Conservation (phyloP, 306 rosid species). For the Senna siamea region DNA sequence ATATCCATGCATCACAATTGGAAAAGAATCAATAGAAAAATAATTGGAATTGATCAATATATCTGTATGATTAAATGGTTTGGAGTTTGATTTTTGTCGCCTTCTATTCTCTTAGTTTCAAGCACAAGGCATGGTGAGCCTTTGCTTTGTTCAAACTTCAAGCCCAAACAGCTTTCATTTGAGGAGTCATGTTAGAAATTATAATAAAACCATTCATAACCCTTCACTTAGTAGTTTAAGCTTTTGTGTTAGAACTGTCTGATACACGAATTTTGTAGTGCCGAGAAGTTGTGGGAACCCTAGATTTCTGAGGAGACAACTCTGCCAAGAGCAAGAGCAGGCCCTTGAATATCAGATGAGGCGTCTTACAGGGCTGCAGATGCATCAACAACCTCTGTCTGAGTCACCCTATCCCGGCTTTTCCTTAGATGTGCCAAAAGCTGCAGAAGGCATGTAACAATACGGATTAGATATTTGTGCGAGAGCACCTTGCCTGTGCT, state of each 20-base stretch:
- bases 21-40: too few species aligned
- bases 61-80: too few species aligned
- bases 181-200: background rate
- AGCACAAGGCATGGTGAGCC: background rate
- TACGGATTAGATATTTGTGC: background rate
- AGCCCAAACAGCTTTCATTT: background rate
- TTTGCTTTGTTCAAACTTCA: background rate
- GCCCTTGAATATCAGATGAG: slow-evolving; percentile 56
- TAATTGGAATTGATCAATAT: too few species aligned
- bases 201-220: too few species aligned
- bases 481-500: too few species aligned
- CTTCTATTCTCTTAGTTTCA: too few species aligned
- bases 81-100: too few species aligned
- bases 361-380: slow-evolving; percentile 51
- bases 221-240: too few species aligned
- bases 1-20: too few species aligned
- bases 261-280: slow-evolving; percentile 39
- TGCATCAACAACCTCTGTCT: slow-evolving; percentile 37
- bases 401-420: slow-evolving; percentile 41
- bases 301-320: slow-evolving; percentile 44
- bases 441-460: slow-evolving; percentile 41
- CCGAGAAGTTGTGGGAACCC: slow-evolving; percentile 48
- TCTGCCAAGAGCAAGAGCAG: slow-evolving; percentile 57
- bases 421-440: slow-evolving; percentile 42
- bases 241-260: background rate